Percentiles rank a stretch among this genome's conserved stretches.
Evolutionary conservation across 1,284 basidiomycete genomes (phyloP).

Genomic region (Prillingera fragicola): DNA sequence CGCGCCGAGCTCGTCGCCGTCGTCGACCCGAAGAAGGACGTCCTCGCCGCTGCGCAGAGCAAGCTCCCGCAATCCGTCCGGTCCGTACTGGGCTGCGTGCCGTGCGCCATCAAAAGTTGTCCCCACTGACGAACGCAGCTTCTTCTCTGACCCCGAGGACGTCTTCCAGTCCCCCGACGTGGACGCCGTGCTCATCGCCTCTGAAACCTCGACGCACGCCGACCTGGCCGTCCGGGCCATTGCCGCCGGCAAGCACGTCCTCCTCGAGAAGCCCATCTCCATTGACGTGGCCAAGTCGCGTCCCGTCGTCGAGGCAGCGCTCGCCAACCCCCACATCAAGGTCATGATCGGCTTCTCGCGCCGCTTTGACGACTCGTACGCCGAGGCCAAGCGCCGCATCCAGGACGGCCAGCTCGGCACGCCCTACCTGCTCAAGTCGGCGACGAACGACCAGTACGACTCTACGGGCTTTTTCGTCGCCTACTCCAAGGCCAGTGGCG

Average conservation of each 20-base stretch:
- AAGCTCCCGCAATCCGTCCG: slow-evolving; percentile 11
- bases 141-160: slow-evolving; percentile 5
- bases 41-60: slow-evolving; percentile 5
- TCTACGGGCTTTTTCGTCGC: slow-evolving; percentile 33
- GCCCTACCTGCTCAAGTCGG: slow-evolving; percentile 24
- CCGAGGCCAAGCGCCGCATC: slow-evolving; percentile 19
- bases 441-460: slow-evolving; percentile 33
- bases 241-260: slow-evolving; percentile 28
- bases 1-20: slow-evolving; percentile 27
- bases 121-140: background rate
- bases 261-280: slow-evolving; percentile 39
- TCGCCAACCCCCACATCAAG: slow-evolving; percentile 25
- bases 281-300: slow-evolving; percentile 26
- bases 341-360: slow-evolving; percentile 35
- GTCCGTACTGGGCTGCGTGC: background rate
- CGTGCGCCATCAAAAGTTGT: background rate
- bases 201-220: slow-evolving; percentile 23
- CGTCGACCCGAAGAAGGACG: slow-evolving; percentile 10
- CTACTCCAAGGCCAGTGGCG: slow-evolving; percentile 29
- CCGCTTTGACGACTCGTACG: slow-evolving; percentile 35
- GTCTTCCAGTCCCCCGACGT: slow-evolving; percentile 11
- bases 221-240: slow-evolving; percentile 22
- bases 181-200: slow-evolving; percentile 29
- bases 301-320: slow-evolving; percentile 24
- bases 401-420: slow-evolving; percentile 22